These are phyloP conservation scores for Fennellomyces sp. DNA, from an alignment of 371 early-diverging fungal genomes.

Conservation along the genomic window DNA sequence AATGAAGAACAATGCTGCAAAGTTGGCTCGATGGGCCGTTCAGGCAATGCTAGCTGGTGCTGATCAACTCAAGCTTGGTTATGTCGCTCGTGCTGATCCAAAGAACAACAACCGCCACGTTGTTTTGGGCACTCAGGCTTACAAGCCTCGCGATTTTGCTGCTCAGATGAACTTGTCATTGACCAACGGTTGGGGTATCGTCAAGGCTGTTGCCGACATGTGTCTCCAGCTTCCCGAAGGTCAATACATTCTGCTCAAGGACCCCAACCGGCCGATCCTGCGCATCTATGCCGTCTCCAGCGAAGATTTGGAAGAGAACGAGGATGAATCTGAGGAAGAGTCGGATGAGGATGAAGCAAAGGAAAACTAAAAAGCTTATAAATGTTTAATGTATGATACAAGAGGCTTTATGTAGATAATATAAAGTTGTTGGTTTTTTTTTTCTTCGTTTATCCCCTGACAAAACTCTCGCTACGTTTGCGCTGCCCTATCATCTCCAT, in stretches of 20 bases:
- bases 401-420: not conserved
- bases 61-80: slow-evolving; percentile 92
- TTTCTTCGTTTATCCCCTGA: too few relatives aligned
- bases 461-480: too few relatives aligned
- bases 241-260: slow-evolving; percentile 93
- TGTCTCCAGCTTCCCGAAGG: slow-evolving; percentile 88
- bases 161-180: slow-evolving; percentile 87
- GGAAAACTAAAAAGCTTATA: not conserved
- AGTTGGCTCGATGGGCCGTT: slow-evolving; percentile 93
- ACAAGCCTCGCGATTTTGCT: slow-evolving; percentile 92
- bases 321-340: slow-evolving; percentile 54
- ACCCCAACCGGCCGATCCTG: slow-evolving; percentile 92
- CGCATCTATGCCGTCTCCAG: slow-evolving; percentile 78
- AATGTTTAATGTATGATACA: slow-evolving; percentile 2
- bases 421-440: not conserved
- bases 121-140: slow-evolving; percentile 83
- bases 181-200: slow-evolving; percentile 93
- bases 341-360: slow-evolving; percentile 12
- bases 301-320: slow-evolving; percentile 66
- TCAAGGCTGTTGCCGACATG: slow-evolving; percentile 90
- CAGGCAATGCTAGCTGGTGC: slow-evolving; percentile 89
- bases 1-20: slow-evolving; percentile 96
- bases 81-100: slow-evolving; percentile 77
- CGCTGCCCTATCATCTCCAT: not conserved
- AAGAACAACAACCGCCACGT: slow-evolving; percentile 85